Percentiles rank a stretch among this genome's conserved stretches.
phyloP scores from a whole-genome alignment of 2,329 filamentous ascomycete genomes.

The Fusarium miscanthi region DNA sequence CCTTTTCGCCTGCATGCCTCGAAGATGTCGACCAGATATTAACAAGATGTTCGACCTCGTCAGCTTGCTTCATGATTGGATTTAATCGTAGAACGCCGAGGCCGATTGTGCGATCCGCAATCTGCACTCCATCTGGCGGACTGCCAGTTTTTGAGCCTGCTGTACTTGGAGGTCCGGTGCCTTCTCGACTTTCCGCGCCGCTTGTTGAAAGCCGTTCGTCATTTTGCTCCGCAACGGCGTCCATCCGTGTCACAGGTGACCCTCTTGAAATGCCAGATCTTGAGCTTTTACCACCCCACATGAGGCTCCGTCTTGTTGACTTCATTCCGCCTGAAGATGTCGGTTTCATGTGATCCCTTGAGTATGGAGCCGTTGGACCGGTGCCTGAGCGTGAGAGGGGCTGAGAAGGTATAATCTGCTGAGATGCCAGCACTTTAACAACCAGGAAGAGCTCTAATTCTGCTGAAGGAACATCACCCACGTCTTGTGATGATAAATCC shows the following conservation, averaged over 20 bases:
- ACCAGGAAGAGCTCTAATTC: conserved; percentile 85
- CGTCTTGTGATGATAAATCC: conserved; percentile 82
- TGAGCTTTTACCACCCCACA: conserved; percentile 74
- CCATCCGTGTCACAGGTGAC: conserved; percentile 61
- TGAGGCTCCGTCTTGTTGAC: conserved; percentile 70
- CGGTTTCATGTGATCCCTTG: conserved; percentile 60
- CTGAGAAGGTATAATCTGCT: conserved; percentile 59
- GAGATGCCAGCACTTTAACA: conserved; percentile 76
- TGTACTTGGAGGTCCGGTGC: conserved; percentile 62
- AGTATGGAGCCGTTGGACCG: conserved; percentile 53
- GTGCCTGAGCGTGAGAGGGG: conserved; percentile 65
- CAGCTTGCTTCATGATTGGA: conserved; percentile 74
- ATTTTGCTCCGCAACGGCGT: conserved; percentile 65
- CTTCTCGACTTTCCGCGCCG: conserved; percentile 58
- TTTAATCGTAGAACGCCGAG: conserved; percentile 83
- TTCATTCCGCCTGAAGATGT: conserved; percentile 63
- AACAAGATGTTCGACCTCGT: conserved; percentile 80
- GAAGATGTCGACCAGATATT: conserved; percentile 78
- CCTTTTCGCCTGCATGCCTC: conserved; percentile 65
- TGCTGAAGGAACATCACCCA: conserved; percentile 69
- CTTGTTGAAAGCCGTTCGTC: conserved; percentile 54
- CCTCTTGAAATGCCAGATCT: conserved; percentile 66
- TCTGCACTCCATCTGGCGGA: conserved; percentile 42
- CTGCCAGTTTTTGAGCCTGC: conserved; percentile 60
- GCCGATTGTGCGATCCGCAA: conserved; percentile 71